Evolutionary conservation across 2,329 filamentous ascomycete genomes (phyloP), one percentile per base, ranked within the genome.

Genomic region (Fusarium chlamydosporum): DNA sequence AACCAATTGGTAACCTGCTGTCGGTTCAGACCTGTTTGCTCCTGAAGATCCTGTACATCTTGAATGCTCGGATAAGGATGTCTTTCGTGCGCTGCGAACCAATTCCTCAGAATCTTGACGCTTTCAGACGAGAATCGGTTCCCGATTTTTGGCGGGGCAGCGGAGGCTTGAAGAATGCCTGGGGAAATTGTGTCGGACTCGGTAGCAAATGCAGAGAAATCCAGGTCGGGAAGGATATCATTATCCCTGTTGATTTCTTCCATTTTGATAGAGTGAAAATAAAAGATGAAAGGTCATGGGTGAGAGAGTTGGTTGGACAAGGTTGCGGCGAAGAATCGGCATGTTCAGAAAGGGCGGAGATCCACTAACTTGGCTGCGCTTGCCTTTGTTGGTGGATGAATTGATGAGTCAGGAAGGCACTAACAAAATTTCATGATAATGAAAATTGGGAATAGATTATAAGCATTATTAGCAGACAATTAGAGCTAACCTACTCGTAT

Each of bases 1-100:
- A 96, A 87, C 93, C 93, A 96, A 77, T 96, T 96, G 16, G 88
- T 89, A 59, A 96, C 93, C 75, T 97, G 93, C 12, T 86, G 90
- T 68, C 91, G 87, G 73, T 87, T 92, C 23, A 97, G 84, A 6
- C 92, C 91, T 0, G 93, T 96, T 70, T 90, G 86, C 43, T 86
- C 83, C 76, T 92, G 89, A 13, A 97, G 82, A 50, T 86, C 84
- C 61, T 92, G 90, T 73, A 94, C 94, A 76, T 96, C 92, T 55
- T 92, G 88, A 29, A 96, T 92, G 15, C 87, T 93, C 12, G 93
- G 93, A 76, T 96, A 96, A 0, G 93, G 93, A 74, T 95, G 91
- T 42, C 89, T 85, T 67, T 85, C 86, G 76, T 96, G 92, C 9
- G 88, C 88, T 0, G 89, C 85, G 26, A 96, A 85, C 93, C 93